phyloP scores from a whole-genome alignment of 2,329 filamentous ascomycete genomes.

The Claviceps sp. region DNA sequence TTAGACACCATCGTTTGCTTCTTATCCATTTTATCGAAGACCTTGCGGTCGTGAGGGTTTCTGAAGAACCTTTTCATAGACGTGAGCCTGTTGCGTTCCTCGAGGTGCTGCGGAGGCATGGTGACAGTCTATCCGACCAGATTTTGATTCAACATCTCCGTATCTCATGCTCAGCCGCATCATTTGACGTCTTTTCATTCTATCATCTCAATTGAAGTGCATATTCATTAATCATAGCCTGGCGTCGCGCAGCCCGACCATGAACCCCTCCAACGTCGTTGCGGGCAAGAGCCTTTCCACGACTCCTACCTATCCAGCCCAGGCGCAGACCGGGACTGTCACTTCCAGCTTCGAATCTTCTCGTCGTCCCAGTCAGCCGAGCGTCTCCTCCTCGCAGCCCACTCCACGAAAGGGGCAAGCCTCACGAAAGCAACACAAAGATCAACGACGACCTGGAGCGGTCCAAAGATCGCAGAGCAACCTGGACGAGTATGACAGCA shows the following conservation, averaged over 20 bases:
- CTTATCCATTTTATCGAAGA: neutral
- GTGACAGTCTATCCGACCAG: neutral
- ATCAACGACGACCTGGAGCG: slow-evolving; percentile 55
- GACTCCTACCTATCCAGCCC: slow-evolving; percentile 26
- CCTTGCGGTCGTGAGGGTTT: neutral
- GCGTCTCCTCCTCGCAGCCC: slow-evolving; percentile 16
- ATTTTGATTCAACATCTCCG: neutral
- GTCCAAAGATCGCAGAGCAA: slow-evolving; percentile 21
- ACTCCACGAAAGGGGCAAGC: slow-evolving; percentile 63
- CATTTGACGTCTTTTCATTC: neutral
- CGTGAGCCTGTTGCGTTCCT: neutral
- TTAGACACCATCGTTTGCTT: neutral
- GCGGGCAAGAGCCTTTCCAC: slow-evolving; percentile 39
- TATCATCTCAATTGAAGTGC: neutral
- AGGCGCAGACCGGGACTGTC: slow-evolving; percentile 27
- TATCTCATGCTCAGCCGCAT: neutral
- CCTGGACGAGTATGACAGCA: slow-evolving; percentile 68
- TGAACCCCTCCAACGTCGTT: slow-evolving; percentile 21
- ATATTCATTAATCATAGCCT: neutral
- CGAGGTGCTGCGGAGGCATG: slow-evolving; percentile 1
- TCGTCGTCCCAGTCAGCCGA: slow-evolving; percentile 31
- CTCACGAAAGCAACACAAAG: slow-evolving; percentile 70
- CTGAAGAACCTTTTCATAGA: neutral
- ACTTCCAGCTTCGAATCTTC: slow-evolving; percentile 35
- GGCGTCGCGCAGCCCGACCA: slow-evolving; percentile 10